phyloP scores from a whole-genome alignment of 2,329 filamentous ascomycete genomes.

The Pseudogymnoascus sp. region DNA sequence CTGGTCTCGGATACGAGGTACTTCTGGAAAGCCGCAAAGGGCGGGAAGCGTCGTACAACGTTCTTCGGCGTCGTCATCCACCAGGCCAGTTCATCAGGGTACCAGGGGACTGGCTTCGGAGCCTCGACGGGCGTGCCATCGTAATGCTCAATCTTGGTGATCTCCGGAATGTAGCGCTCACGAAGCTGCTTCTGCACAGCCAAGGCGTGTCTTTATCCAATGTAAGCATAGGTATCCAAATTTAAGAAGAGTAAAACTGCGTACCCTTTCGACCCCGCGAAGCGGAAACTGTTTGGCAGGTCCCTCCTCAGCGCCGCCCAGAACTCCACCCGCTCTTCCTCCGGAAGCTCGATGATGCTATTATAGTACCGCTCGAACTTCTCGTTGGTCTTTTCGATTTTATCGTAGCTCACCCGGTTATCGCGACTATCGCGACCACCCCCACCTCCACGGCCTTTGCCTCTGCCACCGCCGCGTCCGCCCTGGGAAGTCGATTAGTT shows the following conservation, averaged over 20 bases:
- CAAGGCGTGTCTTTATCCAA: slow-evolving; percentile 63
- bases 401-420: slow-evolving; percentile 37
- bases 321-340: slow-evolving; percentile 70
- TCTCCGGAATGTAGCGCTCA: slow-evolving; percentile 82
- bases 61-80: slow-evolving; percentile 98
- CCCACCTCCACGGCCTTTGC: slow-evolving; percentile 26
- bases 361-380: slow-evolving; percentile 85
- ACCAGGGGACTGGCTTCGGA: slow-evolving; percentile 78
- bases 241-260: slow-evolving; percentile 18
- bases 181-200: slow-evolving; percentile 83
- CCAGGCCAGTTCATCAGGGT: slow-evolving; percentile 91
- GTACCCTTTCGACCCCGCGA: slow-evolving; percentile 88
- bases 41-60: slow-evolving; percentile 83
- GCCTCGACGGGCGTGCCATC: slow-evolving; percentile 77
- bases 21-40: slow-evolving; percentile 92
- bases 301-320: slow-evolving; percentile 78
- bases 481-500: slow-evolving; percentile 11
- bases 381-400: slow-evolving; percentile 70
- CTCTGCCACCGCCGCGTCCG: slow-evolving; percentile 20
- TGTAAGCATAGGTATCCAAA: slow-evolving; percentile 1
- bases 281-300: slow-evolving; percentile 93
- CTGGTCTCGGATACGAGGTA: slow-evolving; percentile 96
- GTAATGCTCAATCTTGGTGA: slow-evolving; percentile 70
- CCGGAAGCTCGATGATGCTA: slow-evolving; percentile 61
- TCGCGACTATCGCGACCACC: slow-evolving; percentile 31